These are phyloP conservation scores for Saccharomycopsis microspora DNA, from an alignment of 805 yeast genomes.

Conservation along the genomic window DNA sequence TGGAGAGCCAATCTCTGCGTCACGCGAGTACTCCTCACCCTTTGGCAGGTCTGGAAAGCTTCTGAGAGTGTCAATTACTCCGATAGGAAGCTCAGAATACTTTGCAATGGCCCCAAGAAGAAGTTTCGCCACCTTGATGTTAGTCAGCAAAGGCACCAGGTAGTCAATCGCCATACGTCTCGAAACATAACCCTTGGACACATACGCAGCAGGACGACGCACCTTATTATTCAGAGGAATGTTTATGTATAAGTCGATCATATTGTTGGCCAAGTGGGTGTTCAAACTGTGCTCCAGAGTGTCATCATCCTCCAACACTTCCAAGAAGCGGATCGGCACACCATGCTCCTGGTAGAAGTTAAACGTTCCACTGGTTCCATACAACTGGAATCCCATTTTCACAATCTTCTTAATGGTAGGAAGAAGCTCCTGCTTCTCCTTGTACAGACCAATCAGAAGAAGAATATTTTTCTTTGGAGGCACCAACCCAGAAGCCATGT, in stretches of 20 bases:
- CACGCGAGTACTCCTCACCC: conserved; percentile 18
- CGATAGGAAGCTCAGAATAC: conserved; percentile 23
- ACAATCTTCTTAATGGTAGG: conserved; percentile 76
- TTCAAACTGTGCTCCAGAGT: conserved; percentile 88
- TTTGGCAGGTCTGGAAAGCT: conserved; percentile 7
- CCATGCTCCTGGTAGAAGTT: conserved; percentile 94
- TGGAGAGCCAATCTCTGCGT: conserved; percentile 2
- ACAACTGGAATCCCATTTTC: conserved; percentile 79
- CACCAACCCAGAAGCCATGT: conserved; percentile 90
- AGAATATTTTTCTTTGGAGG: conserved; percentile 91
- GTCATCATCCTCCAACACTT: conserved; percentile 59
- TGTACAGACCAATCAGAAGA: conserved; percentile 90
- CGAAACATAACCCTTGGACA: conserved; percentile 93
- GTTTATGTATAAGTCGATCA: conserved; percentile 92
- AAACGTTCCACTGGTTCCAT: conserved; percentile 98
- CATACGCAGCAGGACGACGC: conserved; percentile 97
- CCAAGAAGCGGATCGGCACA: conserved; percentile 90
- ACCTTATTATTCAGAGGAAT: conserved; percentile 94
- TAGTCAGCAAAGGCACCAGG: conserved; percentile 94
- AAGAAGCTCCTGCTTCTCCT: conserved; percentile 87
- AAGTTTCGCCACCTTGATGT: conserved; percentile 93
- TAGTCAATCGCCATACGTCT: conserved; percentile 99
- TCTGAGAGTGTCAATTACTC: conserved; percentile 16
- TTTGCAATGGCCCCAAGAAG: conserved; percentile 89
- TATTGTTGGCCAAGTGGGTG: conserved; percentile 91